phyloP scores from a whole-genome alignment of 1,284 basidiomycete species.

The Leccinum fallax region DNA sequence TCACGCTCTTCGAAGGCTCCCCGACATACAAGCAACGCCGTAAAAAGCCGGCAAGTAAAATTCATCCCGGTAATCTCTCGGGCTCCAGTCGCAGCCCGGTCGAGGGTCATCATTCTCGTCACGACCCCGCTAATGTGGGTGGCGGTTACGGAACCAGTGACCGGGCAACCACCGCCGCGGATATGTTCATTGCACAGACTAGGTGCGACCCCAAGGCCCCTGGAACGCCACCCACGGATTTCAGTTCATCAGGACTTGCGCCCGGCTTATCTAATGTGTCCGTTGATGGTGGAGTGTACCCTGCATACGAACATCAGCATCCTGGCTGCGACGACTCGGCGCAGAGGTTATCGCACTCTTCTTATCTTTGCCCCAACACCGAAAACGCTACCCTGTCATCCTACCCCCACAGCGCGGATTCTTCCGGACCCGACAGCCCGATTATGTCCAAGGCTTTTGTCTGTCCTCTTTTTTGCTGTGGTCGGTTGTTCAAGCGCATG shows the following conservation, averaged over 20 bases:
- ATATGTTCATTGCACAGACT: conserved; percentile 66
- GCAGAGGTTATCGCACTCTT: conserved; percentile 20
- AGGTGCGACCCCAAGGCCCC: conserved; percentile 48
- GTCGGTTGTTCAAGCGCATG: conserved; percentile 83
- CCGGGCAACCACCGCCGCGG: conserved; percentile 50
- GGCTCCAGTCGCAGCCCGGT: conserved; percentile 29
- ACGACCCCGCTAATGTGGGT: conserved; percentile 33
- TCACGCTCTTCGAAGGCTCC: conserved; percentile 80
- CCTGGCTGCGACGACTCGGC: conserved; percentile 19
- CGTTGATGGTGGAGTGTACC: conserved; percentile 21
- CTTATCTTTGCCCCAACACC: conserved; percentile 19
- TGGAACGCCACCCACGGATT: conserved; percentile 20
- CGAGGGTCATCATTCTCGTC: conserved; percentile 21
- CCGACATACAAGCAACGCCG: conserved; percentile 87
- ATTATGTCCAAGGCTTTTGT: conserved; percentile 66
- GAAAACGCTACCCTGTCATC: conserved; percentile 22
- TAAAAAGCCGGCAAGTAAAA: conserved; percentile 60
- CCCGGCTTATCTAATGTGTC: conserved; percentile 23
- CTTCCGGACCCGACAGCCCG: conserved; percentile 21
- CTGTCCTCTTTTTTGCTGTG: conserved; percentile 81
- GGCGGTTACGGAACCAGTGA: conserved; percentile 37
- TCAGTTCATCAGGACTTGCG: conserved; percentile 26
- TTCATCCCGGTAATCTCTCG: conserved; percentile 27
- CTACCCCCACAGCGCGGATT: conserved; percentile 25
- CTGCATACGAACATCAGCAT: conserved; percentile 27